Conservation (phyloP, 2,329 filamentous ascomycete species). For the Talaromyces sp. region DNA sequence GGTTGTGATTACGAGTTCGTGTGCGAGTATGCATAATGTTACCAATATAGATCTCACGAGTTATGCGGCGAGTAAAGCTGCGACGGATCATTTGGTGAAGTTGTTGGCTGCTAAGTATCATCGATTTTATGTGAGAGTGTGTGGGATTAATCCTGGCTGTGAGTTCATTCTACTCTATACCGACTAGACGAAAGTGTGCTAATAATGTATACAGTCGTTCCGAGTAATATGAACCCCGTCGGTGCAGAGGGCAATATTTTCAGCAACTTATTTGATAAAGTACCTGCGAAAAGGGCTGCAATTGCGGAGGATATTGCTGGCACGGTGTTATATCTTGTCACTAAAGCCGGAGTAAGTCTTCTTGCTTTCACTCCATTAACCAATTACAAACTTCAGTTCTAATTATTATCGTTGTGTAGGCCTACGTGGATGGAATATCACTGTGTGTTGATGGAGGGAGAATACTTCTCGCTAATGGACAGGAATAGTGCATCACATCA, state of each 20-base stretch:
- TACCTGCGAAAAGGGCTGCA: slow-evolving; percentile 42
- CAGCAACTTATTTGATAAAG: slow-evolving; percentile 42
- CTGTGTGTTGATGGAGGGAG: slow-evolving; percentile 44
- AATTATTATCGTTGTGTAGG: slow-evolving; percentile 24
- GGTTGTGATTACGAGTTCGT: slow-evolving; percentile 52
- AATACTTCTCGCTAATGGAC: slow-evolving; percentile 43
- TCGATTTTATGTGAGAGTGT: slow-evolving; percentile 46
- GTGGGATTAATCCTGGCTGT: slow-evolving; percentile 47
- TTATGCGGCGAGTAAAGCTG: slow-evolving; percentile 54
- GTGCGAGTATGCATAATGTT: slow-evolving; percentile 54
- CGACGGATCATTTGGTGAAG: slow-evolving; percentile 53
- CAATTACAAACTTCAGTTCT: neutral
- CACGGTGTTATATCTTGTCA: slow-evolving; percentile 44
- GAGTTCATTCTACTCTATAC: slow-evolving; percentile 28
- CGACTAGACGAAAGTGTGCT: slow-evolving; percentile 11
- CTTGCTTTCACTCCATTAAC: no score
- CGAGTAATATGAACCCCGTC: slow-evolving; percentile 48
- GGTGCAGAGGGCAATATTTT: slow-evolving; percentile 45
- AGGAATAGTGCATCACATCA: slow-evolving; percentile 26
- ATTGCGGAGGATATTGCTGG: slow-evolving; percentile 45
- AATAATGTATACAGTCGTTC: slow-evolving; percentile 35
- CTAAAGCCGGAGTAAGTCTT: slow-evolving; percentile 41
- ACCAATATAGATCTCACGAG: slow-evolving; percentile 55
- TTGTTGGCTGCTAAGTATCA: slow-evolving; percentile 52
- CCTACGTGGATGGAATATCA: slow-evolving; percentile 43